These are phyloP conservation scores for Ambrosia artemisiifolia DNA, from an alignment of 129 eudicot genomes.

Conservation along the genomic window DNA sequence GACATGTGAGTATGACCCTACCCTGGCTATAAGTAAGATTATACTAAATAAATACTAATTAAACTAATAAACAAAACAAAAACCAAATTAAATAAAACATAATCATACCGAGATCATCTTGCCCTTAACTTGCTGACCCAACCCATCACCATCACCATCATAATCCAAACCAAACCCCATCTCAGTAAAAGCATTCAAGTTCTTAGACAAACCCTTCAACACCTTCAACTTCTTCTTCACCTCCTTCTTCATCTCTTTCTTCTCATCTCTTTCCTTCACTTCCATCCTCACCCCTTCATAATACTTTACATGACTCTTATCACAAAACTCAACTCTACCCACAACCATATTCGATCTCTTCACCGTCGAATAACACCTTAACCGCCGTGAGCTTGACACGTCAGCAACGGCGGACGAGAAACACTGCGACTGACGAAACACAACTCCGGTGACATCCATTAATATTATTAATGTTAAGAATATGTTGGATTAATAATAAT, in stretches of 20 bases:
- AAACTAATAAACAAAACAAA: no score
- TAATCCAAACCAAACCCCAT: slow-evolving; percentile 56
- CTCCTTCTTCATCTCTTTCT: slow-evolving; percentile 37
- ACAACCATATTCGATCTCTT: background rate
- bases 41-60: no score
- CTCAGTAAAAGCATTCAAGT: slow-evolving; percentile 46
- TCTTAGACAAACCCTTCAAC: slow-evolving; percentile 51
- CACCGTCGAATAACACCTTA: slow-evolving; percentile 7
- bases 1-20: no score
- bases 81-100: background rate
- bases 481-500: background rate
- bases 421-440: slow-evolving; percentile 27
- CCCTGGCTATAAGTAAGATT: no score
- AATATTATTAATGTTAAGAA: background rate
- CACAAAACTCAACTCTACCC: slow-evolving; percentile 37
- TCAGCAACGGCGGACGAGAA: slow-evolving; percentile 16
- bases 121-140: slow-evolving; percentile 49
- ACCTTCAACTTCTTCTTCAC: slow-evolving; percentile 65
- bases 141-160: slow-evolving; percentile 20
- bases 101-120: slow-evolving; percentile 63
- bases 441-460: slow-evolving; percentile 53
- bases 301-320: slow-evolving; percentile 54
- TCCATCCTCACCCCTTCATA: slow-evolving; percentile 32
- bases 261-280: slow-evolving; percentile 36
- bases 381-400: slow-evolving; percentile 1